A percentile compares a stretch with the other conserved stretches of the same genome.
Conservation (phyloP, 2,329 filamentous ascomycete species). For the Trichoderma polysporum region DNA sequence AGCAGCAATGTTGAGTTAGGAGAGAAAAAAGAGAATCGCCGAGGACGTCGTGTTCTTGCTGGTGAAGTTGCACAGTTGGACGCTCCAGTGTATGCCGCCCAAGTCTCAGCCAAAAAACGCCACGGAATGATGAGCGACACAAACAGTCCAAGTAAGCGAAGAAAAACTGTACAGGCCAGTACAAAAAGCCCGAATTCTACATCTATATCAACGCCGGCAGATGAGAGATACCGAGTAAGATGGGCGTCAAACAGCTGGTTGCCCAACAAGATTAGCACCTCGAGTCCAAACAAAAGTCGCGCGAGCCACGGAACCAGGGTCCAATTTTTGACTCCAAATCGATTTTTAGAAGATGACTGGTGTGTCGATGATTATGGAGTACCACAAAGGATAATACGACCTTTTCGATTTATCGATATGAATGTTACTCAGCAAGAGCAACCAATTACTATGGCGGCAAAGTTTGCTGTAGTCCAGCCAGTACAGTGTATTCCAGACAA, state of each 20-base stretch:
- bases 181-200: neutral
- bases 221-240: neutral
- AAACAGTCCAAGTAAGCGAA: conserved; percentile 22
- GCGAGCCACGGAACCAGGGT: conserved; percentile 23
- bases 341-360: conserved; percentile 36
- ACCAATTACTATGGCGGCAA: neutral
- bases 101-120: conserved; percentile 36
- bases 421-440: neutral
- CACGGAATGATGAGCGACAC: conserved; percentile 28
- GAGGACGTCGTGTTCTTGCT: conserved; percentile 40
- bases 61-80: conserved; percentile 49
- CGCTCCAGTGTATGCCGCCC: conserved; percentile 51
- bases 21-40: conserved; percentile 26
- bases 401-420: neutral
- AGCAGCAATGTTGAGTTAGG: neutral
- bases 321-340: conserved; percentile 45
- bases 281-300: neutral
- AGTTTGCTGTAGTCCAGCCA: neutral
- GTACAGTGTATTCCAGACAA: conserved; percentile 20
- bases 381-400: neutral
- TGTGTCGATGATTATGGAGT: neutral
- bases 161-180: neutral
- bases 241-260: neutral
- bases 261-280: neutral
- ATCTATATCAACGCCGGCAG: neutral